Evolutionary conservation across 371 early-diverging fungal genomes (phyloP), one percentile per base, ranked within the genome.

Genomic region (Mucor velutinosus): DNA sequence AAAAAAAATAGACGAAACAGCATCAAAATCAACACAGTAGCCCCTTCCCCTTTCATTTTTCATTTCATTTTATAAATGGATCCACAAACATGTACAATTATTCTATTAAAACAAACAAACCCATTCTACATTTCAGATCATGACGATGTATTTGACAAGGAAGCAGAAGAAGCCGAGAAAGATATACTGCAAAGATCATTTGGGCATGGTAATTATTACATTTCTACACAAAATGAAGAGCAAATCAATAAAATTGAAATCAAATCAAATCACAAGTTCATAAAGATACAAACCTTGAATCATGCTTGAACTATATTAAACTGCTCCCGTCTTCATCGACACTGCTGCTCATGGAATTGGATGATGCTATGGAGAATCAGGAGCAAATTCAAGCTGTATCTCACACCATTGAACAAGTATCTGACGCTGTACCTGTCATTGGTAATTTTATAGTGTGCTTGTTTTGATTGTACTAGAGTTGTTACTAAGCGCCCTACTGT

Each of bases 291-390:
- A 64, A 56, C 41, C 43, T 72, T 17, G 72, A 72, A 8, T 55
- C 65, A 21, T 72, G 72, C 58, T 19, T 72, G 15, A 72, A 68
- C 30, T 64, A 68, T 35, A 64, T 68, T 21, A 64, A 68, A 25
- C 35, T 56, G 61, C 23, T 62, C 23, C 65, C 67, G 12, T 65
- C 69, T 45, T 70, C 71, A 56, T 64, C 73, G 39, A 74, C 72
- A n/a, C 60, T 68, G 49, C 53, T 71, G 55, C 61, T 78, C 51
- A 49, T 76, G 39, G 72, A 76, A 57, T 60, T 76, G 30, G 76
- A 76, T 37, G 58, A 67, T 45, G 43, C 64, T 14, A 53, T 53
- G 35, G 14, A 57, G 17, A 23, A 58, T 15, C 45, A 39, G 17
- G 23, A 30, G 14, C 71, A 71, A 32, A 39, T 71, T 15, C 61